Evolutionary conservation across 495 filamentous ascomycete species (phyloP).

Genomic region (Clohesyomyces aquaticus): DNA sequence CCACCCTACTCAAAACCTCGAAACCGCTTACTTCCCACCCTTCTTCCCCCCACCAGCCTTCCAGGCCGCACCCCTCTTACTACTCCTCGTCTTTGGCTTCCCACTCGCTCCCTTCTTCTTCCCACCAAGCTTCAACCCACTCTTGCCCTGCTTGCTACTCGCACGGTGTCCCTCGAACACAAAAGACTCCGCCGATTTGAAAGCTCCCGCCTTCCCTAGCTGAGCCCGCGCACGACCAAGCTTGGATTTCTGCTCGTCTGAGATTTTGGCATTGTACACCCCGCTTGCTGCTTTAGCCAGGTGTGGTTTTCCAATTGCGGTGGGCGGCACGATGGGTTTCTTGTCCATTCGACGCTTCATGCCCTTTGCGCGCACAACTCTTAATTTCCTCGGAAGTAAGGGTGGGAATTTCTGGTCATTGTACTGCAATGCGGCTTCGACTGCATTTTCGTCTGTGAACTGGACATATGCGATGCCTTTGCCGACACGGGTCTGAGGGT

Average conservation of each 20-base stretch:
- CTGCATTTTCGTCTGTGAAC: conserved; percentile 82
- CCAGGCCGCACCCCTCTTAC: conserved; percentile 52
- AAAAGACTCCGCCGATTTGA: conserved; percentile 65
- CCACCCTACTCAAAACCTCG: too few species aligned
- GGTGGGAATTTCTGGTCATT: conserved; percentile 92
- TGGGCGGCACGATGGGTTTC: conserved; percentile 25
- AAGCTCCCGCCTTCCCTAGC: conserved; percentile 76
- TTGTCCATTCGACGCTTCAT: conserved; percentile 71
- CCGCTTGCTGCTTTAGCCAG: conserved; percentile 46
- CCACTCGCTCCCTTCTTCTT: conserved; percentile 65
- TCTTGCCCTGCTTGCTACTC: conserved; percentile 63
- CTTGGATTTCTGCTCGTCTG: conserved; percentile 68
- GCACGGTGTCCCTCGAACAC: conserved; percentile 93
- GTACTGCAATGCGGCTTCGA: conserved; percentile 84
- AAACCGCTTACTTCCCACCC: conserved; percentile 11
- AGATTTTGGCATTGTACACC: conserved; percentile 64
- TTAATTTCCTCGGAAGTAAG: conserved; percentile 82
- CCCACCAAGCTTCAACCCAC: conserved; percentile 50
- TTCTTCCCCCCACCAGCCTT: conserved; percentile 49
- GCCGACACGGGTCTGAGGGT: conserved; percentile 84
- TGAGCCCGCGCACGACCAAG: conserved; percentile 80
- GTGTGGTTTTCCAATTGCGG: conserved; percentile 25
- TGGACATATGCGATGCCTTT: conserved; percentile 99
- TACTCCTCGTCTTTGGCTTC: conserved; percentile 54
- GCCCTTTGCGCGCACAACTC: conserved; percentile 82